Evolutionary conservation across 768 basidiomycete genomes (phyloP).

Genomic region (Macrolepiota albuminosa): DNA sequence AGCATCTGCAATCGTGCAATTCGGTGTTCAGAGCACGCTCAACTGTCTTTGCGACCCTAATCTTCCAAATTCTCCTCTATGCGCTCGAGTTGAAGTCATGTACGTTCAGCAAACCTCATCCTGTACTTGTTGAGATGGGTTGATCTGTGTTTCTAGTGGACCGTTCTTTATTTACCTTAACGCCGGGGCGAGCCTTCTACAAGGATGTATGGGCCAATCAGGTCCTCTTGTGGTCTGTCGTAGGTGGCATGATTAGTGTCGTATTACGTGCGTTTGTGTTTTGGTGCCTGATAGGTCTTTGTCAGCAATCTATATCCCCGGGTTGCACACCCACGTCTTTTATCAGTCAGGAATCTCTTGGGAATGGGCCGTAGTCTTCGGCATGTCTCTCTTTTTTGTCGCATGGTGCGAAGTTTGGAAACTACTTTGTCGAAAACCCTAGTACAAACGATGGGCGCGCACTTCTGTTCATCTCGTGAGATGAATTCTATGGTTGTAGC

Average conservation of each 20-base stretch:
- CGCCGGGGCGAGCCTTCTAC: too few relatives aligned
- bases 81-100: constrained; percentile 34
- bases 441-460: too few relatives aligned
- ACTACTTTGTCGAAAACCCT: constrained; percentile 20
- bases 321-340: constrained; percentile 31
- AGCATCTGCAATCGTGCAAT: constrained; percentile 19
- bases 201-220: constrained; percentile 32
- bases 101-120: constrained; percentile 14
- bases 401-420: constrained; percentile 37
- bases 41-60: constrained; percentile 32
- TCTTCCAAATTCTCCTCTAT: constrained; percentile 32
- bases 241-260: constrained; percentile 31
- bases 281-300: background rate
- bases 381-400: constrained; percentile 31
- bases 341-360: constrained; percentile 32
- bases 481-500: background rate
- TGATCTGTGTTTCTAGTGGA: constrained; percentile 21
- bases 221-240: constrained; percentile 29
- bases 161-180: constrained; percentile 31
- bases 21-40: constrained; percentile 32
- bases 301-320: constrained; percentile 33
- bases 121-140: background rate
- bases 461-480: background rate
- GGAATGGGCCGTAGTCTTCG: constrained; percentile 36
- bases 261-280: constrained; percentile 27